These are phyloP conservation scores for Trichothecium roseum DNA, from an alignment of 2,329 filamentous ascomycete genomes.

Conservation along the genomic window DNA sequence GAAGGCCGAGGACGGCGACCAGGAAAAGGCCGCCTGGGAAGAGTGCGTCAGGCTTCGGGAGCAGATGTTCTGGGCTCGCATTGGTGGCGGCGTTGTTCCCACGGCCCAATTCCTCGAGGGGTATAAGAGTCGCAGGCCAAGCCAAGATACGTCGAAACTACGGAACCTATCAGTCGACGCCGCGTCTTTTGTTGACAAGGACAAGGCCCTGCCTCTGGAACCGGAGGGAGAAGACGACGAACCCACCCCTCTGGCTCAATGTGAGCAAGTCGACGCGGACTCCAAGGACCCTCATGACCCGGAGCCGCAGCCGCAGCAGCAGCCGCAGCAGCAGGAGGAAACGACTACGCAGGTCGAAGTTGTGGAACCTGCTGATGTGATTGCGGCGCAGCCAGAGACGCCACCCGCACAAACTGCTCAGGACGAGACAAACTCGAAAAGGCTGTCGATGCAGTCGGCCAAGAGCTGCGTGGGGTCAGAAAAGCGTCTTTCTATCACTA, in stretches of 20 bases:
- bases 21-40: constrained; percentile 86
- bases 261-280: not conserved
- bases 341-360: not conserved
- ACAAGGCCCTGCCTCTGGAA: constrained; percentile 1
- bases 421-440: not conserved
- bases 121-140: constrained; percentile 22
- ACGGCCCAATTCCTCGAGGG: constrained; percentile 23
- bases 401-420: not conserved
- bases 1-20: constrained; percentile 71
- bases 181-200: not conserved
- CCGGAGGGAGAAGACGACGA: not conserved
- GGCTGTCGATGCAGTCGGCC: not conserved
- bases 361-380: not conserved
- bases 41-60: constrained; percentile 84
- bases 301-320: not conserved
- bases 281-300: not conserved
- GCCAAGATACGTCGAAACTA: constrained; percentile 15
- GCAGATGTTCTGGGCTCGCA: constrained; percentile 92
- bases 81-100: constrained; percentile 85
- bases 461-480: not conserved
- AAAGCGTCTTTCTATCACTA: constrained; percentile 3
- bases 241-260: not conserved
- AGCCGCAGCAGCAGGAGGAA: not conserved
- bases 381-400: not conserved
- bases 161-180: not conserved